These are phyloP conservation scores for Microglena sp. DNA, from an alignment of 139 green algal genomes.

Conservation along the genomic window DNA sequence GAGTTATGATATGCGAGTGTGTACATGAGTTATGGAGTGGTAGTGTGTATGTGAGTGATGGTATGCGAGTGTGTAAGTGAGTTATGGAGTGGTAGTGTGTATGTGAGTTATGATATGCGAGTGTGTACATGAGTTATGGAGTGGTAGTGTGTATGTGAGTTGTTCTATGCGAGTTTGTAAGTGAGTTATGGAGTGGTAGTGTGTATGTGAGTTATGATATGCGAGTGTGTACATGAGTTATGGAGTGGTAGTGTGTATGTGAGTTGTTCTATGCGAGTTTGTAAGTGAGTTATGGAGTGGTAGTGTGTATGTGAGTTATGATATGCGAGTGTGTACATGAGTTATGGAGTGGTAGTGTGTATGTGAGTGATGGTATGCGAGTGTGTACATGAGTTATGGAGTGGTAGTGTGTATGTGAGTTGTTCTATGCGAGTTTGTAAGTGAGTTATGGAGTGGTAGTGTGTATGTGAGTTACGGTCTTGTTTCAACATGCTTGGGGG, in stretches of 20 bases:
- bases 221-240: not conserved
- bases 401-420: too few species aligned
- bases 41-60: not conserved
- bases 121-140: slow-evolving; percentile 2
- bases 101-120: not conserved
- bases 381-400: too few species aligned
- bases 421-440: too few species aligned
- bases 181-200: not conserved
- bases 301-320: not conserved
- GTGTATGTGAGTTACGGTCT: too few species aligned
- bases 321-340: too few species aligned
- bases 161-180: not conserved
- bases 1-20: not conserved
- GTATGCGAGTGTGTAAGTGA: not conserved
- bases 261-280: slow-evolving; percentile 5
- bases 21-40: not conserved
- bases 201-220: not conserved
- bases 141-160: not conserved
- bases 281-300: not conserved
- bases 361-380: too few species aligned
- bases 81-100: not conserved
- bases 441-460: too few species aligned
- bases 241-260: not conserved
- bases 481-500: too few species aligned
- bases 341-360: too few species aligned